Base-by-base conservation (phyloP, 2,329 filamentous ascomycete species). In the Metarhizium sp. region DNA sequence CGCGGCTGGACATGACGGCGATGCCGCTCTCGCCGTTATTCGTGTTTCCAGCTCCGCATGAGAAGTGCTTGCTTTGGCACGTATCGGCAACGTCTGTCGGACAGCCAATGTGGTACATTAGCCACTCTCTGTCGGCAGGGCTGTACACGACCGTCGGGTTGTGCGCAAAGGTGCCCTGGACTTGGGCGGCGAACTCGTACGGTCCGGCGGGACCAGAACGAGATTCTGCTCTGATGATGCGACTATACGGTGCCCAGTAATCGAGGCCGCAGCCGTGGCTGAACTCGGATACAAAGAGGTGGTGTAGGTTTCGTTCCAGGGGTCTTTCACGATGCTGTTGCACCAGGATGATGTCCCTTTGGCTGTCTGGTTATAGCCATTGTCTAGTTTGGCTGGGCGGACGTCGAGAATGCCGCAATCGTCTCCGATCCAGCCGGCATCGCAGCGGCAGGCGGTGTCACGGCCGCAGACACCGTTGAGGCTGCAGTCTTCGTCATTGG, bases 271-370 rank as follows among this genome's bases (percentile, higher is more conserved):
- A 79, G 6, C 72, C 73, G 52, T 72, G 66, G 0, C 68, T 65
- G 55, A 78, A 76, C 51, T 78, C 73, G 0, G 74, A 1, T 18
- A 69, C 68, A 48, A 78, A 65, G 0, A 79, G 69, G 52, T 78
- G 75, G 51, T 77, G 76, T 0, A 76, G 63, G 29, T 46, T 25
- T 16, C 47, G 14, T 14, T 52, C 42, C 0, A 60, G 16, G 0
- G 72, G 51, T 78, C 77, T 43, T 73, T 73, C 0, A 78, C 53
- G 38, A 78, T 75, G 13, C 70, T 69, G 0, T 72, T 73, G 14
- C 76, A 74, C 77, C 76, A 78, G 0, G 75, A 78, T 0, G 76
- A 75, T 50, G 73, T 75, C 16, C 70, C 67, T 1, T 61, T 63
- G 4, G 52, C 58, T 13, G 75, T 78, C 54, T 73, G 65, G 57